Evolutionary conservation across 805 yeast genomes (phyloP).

Genomic region (Suhomyces pyralidae): DNA sequence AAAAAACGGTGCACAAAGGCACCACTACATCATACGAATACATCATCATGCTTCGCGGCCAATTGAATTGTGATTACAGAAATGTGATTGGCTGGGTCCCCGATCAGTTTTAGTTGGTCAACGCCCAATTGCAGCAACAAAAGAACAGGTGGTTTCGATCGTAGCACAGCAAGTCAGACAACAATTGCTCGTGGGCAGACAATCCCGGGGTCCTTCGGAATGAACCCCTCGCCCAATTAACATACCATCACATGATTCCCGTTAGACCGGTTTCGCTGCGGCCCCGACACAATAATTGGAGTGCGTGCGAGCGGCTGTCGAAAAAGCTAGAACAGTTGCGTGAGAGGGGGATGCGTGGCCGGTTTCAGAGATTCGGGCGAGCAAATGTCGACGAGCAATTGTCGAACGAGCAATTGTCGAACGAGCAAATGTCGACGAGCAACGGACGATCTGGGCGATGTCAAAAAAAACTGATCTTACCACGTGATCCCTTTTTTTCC

Average conservation of each 20-base stretch:
- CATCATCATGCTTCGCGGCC: background rate
- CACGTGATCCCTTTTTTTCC: background rate
- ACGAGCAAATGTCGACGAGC: background rate
- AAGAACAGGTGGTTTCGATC: background rate
- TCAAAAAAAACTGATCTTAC: background rate
- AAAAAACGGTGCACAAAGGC: background rate
- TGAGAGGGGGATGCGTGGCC: background rate
- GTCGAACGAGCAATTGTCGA: background rate
- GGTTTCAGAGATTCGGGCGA: background rate
- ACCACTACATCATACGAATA: background rate
- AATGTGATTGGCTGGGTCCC: background rate
- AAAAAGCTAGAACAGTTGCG: background rate
- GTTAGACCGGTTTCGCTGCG: background rate
- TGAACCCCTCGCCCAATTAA: background rate
- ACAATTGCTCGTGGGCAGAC: background rate
- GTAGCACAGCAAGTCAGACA: background rate
- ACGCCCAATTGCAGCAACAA: background rate
- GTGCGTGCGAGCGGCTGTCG: background rate
- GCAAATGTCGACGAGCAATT: background rate
- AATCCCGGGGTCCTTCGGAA: background rate
- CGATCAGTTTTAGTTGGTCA: background rate
- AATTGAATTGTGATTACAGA: background rate
- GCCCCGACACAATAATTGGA: background rate
- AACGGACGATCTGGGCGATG: background rate
- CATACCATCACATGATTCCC: slow-evolving; percentile 1